phyloP scores from a whole-genome alignment of 1,284 basidiomycete genomes.

The Rhodofomes roseus region DNA sequence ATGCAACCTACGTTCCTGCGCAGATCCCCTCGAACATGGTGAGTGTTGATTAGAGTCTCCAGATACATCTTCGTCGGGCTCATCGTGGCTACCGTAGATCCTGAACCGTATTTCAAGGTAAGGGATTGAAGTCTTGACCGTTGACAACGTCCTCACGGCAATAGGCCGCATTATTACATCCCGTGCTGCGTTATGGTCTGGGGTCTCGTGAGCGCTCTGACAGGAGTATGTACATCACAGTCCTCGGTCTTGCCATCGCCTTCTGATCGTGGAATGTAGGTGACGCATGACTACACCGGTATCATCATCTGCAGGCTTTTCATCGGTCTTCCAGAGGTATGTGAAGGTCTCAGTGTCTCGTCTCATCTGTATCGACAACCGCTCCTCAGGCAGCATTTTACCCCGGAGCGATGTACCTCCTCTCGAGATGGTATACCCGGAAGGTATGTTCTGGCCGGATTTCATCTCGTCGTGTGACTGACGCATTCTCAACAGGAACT shows the following conservation, averaged over 20 bases:
- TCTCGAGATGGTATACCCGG: conserved; percentile 65
- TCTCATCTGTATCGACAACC: neutral
- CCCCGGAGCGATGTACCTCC: conserved; percentile 60
- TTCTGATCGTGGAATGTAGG: conserved; percentile 29
- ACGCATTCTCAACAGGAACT: conserved; percentile 42
- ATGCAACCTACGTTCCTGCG: conserved; percentile 55
- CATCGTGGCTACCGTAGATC: conserved; percentile 32
- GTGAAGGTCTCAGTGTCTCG: neutral
- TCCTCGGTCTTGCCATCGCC: neutral
- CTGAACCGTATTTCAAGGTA: conserved; percentile 51
- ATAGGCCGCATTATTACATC: conserved; percentile 61
- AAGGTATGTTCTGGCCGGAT: conserved; percentile 36
- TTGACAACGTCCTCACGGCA: neutral
- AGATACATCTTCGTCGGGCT: neutral
- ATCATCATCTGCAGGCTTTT: conserved; percentile 59
- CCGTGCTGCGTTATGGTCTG: conserved; percentile 57
- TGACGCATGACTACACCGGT: conserved; percentile 50
- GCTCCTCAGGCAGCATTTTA: conserved; percentile 52
- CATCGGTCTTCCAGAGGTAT: conserved; percentile 58
- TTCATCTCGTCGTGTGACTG: neutral
- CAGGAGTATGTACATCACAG: conserved; percentile 41
- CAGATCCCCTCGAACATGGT: conserved; percentile 70
- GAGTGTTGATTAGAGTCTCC: conserved; percentile 6
- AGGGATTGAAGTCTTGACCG: neutral
- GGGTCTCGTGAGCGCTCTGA: conserved; percentile 60